Evolutionary conservation across 805 yeast genomes (phyloP).

Genomic region (Brettanomyces nanus): DNA sequence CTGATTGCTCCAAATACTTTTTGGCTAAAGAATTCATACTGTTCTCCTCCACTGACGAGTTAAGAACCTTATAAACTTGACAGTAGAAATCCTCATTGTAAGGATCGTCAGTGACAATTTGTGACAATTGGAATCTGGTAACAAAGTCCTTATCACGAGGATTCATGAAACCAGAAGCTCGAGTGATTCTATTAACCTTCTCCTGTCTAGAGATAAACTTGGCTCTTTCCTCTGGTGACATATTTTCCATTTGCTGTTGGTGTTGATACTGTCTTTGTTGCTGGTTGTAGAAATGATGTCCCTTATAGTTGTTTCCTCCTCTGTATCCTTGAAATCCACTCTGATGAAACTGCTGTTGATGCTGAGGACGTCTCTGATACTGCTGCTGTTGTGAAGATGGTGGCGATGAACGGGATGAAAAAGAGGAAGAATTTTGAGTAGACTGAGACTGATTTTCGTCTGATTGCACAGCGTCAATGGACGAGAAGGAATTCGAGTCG

Average conservation of each 20-base stretch:
- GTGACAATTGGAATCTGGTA: conserved; percentile 88
- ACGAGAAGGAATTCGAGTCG: too few relatives aligned
- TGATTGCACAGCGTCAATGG: background rate
- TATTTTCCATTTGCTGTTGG: conserved; percentile 30
- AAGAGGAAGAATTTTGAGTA: background rate
- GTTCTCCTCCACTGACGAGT: conserved; percentile 46
- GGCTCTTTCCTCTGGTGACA: conserved; percentile 68
- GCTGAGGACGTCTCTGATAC: conserved; percentile 15
- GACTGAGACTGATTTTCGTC: background rate
- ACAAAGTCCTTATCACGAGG: conserved; percentile 95
- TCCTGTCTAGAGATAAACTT: conserved; percentile 60
- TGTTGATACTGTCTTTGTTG: conserved; percentile 19
- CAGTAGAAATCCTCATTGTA: conserved; percentile 94
- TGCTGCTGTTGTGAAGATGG: conserved; percentile 9
- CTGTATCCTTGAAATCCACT: conserved; percentile 6
- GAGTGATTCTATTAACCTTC: conserved; percentile 66
- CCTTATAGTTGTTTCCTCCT: conserved; percentile 10
- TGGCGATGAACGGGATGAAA: background rate
- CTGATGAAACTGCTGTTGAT: conserved; percentile 11
- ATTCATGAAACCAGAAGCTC: conserved; percentile 90
- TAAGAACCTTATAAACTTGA: conserved; percentile 79
- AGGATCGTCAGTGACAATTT: conserved; percentile 95
- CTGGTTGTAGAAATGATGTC: conserved; percentile 3
- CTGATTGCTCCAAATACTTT: conserved; percentile 85
- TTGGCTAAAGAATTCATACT: conserved; percentile 80